These are phyloP conservation scores for Lupinus albus DNA, from an alignment of 306 rosid species.

Conservation along the genomic window DNA sequence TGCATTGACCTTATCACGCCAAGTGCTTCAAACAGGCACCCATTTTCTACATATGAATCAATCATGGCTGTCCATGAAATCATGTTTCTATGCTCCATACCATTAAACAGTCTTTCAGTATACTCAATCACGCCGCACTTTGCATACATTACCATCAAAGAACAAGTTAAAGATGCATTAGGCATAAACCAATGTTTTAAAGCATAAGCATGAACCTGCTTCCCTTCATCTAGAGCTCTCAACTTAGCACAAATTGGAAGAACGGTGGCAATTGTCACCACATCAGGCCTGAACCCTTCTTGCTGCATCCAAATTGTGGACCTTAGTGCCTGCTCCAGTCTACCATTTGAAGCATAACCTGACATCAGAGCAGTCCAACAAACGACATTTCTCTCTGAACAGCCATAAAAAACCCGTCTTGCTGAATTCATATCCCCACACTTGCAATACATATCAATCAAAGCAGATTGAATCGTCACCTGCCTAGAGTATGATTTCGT, in stretches of 20 bases:
- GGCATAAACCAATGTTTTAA: slow-evolving; percentile 73
- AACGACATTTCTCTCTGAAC: slow-evolving; percentile 66
- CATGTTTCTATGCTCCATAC: slow-evolving; percentile 60
- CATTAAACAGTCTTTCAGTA: slow-evolving; percentile 55
- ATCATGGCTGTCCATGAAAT: slow-evolving; percentile 85
- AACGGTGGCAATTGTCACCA: slow-evolving; percentile 68
- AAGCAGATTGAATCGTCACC: slow-evolving; percentile 65
- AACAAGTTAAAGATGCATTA: slow-evolving; percentile 62
- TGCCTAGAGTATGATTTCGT: slow-evolving; percentile 56
- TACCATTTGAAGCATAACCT: slow-evolving; percentile 70
- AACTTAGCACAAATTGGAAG: slow-evolving; percentile 79
- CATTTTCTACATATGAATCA: slow-evolving; percentile 59
- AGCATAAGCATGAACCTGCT: slow-evolving; percentile 78
- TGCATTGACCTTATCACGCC: slow-evolving; percentile 67
- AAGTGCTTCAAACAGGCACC: slow-evolving; percentile 52
- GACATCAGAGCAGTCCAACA: slow-evolving; percentile 90
- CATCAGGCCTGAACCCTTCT: slow-evolving; percentile 82
- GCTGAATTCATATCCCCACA: slow-evolving; percentile 74
- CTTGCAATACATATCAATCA: slow-evolving; percentile 89
- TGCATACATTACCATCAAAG: slow-evolving; percentile 78
- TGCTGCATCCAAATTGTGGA: slow-evolving; percentile 90
- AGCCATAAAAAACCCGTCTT: slow-evolving; percentile 65
- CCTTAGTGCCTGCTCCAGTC: slow-evolving; percentile 75
- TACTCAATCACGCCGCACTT: slow-evolving; percentile 65
- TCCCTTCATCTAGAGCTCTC: slow-evolving; percentile 65